Percentiles rank a stretch among this genome's conserved stretches.
These are phyloP conservation scores for Mortierella sp. DNA, from an alignment of 371 early-diverging fungal genomes.

Conservation along the genomic window DNA sequence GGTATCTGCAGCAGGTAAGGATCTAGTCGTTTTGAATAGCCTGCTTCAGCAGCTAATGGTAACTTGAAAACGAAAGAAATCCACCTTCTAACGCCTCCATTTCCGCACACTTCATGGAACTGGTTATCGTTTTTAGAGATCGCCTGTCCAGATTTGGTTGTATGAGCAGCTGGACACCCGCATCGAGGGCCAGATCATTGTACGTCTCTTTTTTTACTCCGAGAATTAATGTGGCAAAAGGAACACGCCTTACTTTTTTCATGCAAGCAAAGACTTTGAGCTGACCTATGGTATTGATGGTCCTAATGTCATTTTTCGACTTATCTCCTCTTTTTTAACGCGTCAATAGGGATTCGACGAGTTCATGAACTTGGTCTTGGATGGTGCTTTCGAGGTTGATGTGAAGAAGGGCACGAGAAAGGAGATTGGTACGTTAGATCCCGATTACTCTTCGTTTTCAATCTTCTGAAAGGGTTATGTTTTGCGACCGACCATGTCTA, in stretches of 20 bases:
- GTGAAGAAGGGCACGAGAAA: constrained; percentile 82
- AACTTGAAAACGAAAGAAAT: neutral
- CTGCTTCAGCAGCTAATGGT: too few relatives aligned
- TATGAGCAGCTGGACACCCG: constrained; percentile 88
- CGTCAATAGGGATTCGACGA: constrained; percentile 93
- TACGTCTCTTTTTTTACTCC: constrained; percentile 52
- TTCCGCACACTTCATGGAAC: neutral
- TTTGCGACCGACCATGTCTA: neutral
- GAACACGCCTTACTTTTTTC: neutral
- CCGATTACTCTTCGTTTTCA: neutral
- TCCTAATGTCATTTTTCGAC: neutral
- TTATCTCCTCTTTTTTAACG: neutral
- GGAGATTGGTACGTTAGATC: constrained; percentile 61
- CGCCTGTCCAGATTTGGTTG: constrained; percentile 94
- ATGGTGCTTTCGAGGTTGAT: constrained; percentile 88
- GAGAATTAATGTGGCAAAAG: neutral
- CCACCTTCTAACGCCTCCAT: neutral
- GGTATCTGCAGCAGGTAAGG: constrained; percentile 84
- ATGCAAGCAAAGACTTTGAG: neutral
- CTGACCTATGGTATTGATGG: neutral
- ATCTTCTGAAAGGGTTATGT: neutral
- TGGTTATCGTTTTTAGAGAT: constrained; percentile 68
- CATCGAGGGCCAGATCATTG: constrained; percentile 94
- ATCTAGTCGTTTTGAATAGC: neutral
- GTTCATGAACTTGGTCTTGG: constrained; percentile 96